Evolutionary conservation across 2,329 filamentous ascomycete genomes (phyloP), one percentile per base, ranked within the genome.

Genomic region (Ceratocystiopsis minuta): DNA sequence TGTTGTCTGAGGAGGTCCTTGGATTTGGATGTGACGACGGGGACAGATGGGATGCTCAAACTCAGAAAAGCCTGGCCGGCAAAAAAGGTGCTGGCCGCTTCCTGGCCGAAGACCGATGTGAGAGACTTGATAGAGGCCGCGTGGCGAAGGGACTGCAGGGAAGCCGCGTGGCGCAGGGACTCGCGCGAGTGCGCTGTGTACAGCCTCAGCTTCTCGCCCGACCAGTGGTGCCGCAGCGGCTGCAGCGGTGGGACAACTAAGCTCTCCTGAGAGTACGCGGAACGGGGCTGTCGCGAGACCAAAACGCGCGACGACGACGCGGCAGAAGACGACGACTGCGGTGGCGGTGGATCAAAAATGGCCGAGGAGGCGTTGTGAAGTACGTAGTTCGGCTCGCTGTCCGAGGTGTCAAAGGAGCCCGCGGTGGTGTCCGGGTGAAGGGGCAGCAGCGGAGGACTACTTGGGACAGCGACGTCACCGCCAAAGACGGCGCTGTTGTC

Each of bases 231-330:
- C 18, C 36, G 64, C 41, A 56, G 56, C 10, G 69, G 64, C 37
- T 63, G 61, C 16, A 78, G 56, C 0, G 74, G 72, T 10, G 69
- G 61, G 14, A 78, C 69, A 13, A 71, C 51, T 28, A 78, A 59
- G 47, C 72, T 78, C 51, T 78, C 74, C 47, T 72, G 71, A 0
- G 75, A 78, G 52, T 70, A 77, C 43, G 65, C 63, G 16, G 59
- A 57, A 6, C 60, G 60, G 2, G 58, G 47, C 32, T 53, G 51
- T 17, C 50, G 56, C 7, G 53, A 46, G 42, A 10, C 7, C 11
- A 58, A 51, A 34, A 61, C 58, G 20, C 49, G 52, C 24, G 55
- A 50, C 12, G 60, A 64, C 20, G 47, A 47, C 1, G 35, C 34
- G 15, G 41, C 20, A 1, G 46, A 46, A 2, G 47, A 46, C 4